phyloP scores from a whole-genome alignment of 1,139 yeast genomes.

The Sugiyamaella pinicola region DNA sequence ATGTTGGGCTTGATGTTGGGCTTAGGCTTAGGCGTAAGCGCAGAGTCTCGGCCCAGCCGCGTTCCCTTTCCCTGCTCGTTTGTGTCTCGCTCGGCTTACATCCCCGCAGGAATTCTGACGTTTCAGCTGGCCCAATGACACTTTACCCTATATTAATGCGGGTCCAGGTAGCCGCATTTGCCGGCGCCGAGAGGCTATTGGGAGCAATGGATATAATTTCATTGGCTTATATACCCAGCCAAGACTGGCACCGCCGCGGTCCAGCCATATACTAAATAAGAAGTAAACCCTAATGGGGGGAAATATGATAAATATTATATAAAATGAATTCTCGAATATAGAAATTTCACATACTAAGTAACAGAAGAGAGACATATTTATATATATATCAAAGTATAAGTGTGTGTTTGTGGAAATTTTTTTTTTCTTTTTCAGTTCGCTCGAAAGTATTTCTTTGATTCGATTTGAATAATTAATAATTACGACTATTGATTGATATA shows the following conservation, averaged over 20 bases:
- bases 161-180: neutral
- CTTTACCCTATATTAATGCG: neutral
- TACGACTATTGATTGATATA: neutral
- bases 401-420: too few relatives aligned
- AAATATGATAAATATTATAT: too few relatives aligned
- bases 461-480: neutral
- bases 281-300: neutral
- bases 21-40: too few relatives aligned
- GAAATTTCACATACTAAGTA: conserved; percentile 2
- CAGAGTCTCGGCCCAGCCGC: too few relatives aligned
- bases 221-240: neutral
- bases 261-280: neutral
- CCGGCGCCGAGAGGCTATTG: neutral
- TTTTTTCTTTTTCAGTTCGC: too few relatives aligned
- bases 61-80: too few relatives aligned
- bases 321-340: neutral
- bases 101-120: too few relatives aligned
- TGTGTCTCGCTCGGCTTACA: too few relatives aligned
- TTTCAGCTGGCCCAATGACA: too few relatives aligned
- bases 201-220: neutral
- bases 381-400: neutral
- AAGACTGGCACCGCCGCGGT: neutral
- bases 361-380: neutral
- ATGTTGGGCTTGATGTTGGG: too few relatives aligned
- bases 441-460: too few relatives aligned